Base-by-base conservation (phyloP, 2,329 filamentous ascomycete species). In the Ophiocordyceps sinensis region DNA sequence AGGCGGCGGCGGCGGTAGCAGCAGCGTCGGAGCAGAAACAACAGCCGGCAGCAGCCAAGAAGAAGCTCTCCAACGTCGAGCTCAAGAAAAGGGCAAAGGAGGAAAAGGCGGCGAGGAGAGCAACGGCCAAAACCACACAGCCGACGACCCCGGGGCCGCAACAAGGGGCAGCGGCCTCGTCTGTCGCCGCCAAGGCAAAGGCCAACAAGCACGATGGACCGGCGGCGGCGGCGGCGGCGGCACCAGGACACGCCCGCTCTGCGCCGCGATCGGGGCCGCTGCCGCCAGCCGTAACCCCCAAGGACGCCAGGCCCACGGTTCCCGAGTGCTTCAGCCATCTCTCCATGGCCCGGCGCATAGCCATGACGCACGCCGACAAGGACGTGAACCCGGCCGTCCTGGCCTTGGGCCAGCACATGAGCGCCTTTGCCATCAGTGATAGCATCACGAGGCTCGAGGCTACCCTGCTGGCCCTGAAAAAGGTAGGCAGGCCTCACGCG, bases 11-110 rank as follows among this genome's bases (percentile, higher is more conserved):
- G 42, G 37, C 41, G 4, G 19, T 4, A 19, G 19, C 19, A 19
- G 19, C 19, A 19, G 19, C 19, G 19, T 19, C 19, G 37, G 51
- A 56, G 36, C 14, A 45, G 38, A 57, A 58, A 43, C 49, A 49
- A 31, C 44, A 44, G 37, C 15, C 44, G 15, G 39, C 40, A 10
- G 32, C 32, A 26, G 23, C 23, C 23, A 38, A 37, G 28, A 67
- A 67, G 51, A 83, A 85, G 58, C 66, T 84, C 28, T 77, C 82
- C 2, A 73, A 73, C 30, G 86, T 85, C 17, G 83, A 94, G 61
- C 58, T 94, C 54, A 96, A 96, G 65, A 89, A 88, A 53, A 79
- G 77, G 58, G 82, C 82, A 46, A 89, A 94, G 60, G 88, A 85
- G 28, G 89, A 95, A 59, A 96, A 95, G 66, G 82, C 84, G 40